Base-by-base conservation (phyloP, 352 stramenopile species). In the Globisporangium yorkense region DNA sequence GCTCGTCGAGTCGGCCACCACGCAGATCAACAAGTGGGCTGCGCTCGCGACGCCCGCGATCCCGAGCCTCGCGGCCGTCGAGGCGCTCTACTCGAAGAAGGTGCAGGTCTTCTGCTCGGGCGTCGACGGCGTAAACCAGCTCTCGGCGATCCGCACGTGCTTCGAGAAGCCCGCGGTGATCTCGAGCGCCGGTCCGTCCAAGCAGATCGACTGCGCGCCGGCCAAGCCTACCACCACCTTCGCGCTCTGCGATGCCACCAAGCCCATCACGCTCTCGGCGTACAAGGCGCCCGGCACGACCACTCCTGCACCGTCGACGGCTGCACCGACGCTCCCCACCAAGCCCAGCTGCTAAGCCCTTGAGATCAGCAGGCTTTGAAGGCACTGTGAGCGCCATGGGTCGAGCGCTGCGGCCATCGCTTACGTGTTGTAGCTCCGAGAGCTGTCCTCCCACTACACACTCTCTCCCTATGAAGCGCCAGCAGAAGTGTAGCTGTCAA, bases 131-230 rank as follows among this genome's bases (percentile, higher is more conserved):
- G 62, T 68, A 40, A 89, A 89, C 72, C 75, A 81, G 51, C 75
- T 92, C 46, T 77, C 74, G 35, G 75, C 77, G 52, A 77, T 92
- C 46, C 82, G 80, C 58, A 84, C 82, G 59, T 92, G 82, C 66
- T 85, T 74, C 59, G 57, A 69, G 49, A 84, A 84, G 52, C 65
- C 75, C 1, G 27, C 27, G 5, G 21, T 53, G 31, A 43, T 57
- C 45, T 39, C 15, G 9, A 57, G 47, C 37, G 49, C 41, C 31
- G 59, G 52, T 1, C 52, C 59, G 47, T 65, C 57, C 54, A 27
- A 31, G 24, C 21, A 39, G 33, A 56, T 65, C 12, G 45, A 65
- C 54, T 65, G 59, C 39, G 54, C 52, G 53, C 52, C 59, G 21
- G 59, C 59, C 52, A 61, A 56, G 29, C 43, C 45, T 31, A 55